Evolutionary conservation across 2,329 filamentous ascomycete species (phyloP).

Genomic region (Proliferodiscus dingleyae): DNA sequence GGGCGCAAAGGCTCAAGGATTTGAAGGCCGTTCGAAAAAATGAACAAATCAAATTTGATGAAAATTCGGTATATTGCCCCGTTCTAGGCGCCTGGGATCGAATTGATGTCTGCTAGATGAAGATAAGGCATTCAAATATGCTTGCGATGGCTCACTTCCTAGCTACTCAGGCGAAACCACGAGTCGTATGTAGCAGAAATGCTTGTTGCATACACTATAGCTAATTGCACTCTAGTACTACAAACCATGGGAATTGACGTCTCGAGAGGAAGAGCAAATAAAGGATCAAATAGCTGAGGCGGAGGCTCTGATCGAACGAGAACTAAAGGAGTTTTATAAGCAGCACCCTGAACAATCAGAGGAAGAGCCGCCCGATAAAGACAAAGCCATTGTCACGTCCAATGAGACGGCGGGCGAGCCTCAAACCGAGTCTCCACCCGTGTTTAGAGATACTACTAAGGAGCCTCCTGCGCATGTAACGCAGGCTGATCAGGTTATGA

Average conservation of each 20-base stretch:
- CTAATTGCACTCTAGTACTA: constrained; percentile 60
- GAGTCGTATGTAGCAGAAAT: constrained; percentile 56
- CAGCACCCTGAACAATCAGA: constrained; percentile 33
- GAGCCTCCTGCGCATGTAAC: constrained; percentile 26
- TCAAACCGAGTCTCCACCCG: constrained; percentile 36
- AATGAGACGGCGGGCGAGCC: constrained; percentile 42
- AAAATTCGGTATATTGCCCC: constrained; percentile 60
- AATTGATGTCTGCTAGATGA: constrained; percentile 40
- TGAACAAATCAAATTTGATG: constrained; percentile 72
- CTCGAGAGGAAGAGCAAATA: constrained; percentile 65
- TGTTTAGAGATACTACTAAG: constrained; percentile 36
- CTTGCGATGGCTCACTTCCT: constrained; percentile 68
- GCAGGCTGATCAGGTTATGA: constrained; percentile 27
- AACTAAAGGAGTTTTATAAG: constrained; percentile 58
- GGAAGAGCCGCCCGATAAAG: constrained; percentile 16
- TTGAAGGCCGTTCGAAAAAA: constrained; percentile 55
- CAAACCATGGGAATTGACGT: constrained; percentile 71
- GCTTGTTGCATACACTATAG: background rate
- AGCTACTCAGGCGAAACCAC: constrained; percentile 65
- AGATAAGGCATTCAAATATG: constrained; percentile 66
- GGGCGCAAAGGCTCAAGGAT: constrained; percentile 60
- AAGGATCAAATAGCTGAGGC: constrained; percentile 63
- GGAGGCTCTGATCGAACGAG: constrained; percentile 57
- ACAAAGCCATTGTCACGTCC: constrained; percentile 26
- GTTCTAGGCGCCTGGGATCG: background rate